These are phyloP conservation scores for Inga leiocalycina DNA, from an alignment of 306 rosid genomes.

Conservation along the genomic window DNA sequence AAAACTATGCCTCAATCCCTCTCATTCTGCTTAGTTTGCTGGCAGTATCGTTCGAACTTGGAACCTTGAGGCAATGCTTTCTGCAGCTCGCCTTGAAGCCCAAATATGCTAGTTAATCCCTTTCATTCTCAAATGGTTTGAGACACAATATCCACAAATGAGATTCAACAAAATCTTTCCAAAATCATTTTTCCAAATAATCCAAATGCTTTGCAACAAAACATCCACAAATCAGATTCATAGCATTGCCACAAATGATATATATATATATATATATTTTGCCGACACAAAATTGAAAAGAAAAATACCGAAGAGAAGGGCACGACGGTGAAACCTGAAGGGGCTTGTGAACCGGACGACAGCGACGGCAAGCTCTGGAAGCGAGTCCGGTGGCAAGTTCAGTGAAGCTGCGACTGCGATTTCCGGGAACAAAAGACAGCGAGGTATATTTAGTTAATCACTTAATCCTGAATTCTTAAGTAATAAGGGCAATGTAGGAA, in stretches of 20 bases:
- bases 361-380: background rate
- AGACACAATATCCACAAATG: background rate
- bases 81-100: background rate
- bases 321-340: background rate
- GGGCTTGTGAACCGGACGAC: background rate
- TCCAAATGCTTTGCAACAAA: background rate
- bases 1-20: background rate
- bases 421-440: too few species aligned
- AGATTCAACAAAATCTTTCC: background rate
- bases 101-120: too few species aligned
- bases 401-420: too few species aligned
- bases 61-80: background rate
- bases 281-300: background rate
- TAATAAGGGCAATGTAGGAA: too few species aligned
- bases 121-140: too few species aligned
- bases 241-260: background rate
- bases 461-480: too few species aligned
- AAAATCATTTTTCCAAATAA: background rate
- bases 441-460: too few species aligned
- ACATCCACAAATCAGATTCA: background rate
- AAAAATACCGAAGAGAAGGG: background rate
- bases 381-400: background rate
- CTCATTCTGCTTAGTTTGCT: background rate
- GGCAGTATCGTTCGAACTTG: background rate
- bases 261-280: too few species aligned